Percentiles rank a stretch among this genome's conserved stretches.
Conservation (phyloP, 768 basidiomycete species). For the Suillus ampliporus region DNA sequence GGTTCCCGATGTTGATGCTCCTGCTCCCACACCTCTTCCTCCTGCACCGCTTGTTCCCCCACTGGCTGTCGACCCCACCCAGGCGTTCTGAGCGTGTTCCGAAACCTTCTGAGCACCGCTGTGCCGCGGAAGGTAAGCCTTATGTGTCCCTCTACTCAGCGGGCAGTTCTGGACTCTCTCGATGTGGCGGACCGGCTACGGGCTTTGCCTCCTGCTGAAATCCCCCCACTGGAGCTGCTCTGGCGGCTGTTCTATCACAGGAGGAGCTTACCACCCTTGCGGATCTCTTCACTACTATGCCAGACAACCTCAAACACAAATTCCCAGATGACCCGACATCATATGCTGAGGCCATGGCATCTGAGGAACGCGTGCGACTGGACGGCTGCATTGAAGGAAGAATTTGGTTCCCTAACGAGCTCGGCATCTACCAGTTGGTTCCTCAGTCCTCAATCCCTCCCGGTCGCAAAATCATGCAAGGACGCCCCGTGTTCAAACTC, state of each 20-base stretch:
- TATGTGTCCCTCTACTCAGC: conserved; percentile 3
- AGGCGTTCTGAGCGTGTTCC: not conserved
- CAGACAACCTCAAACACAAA: conserved; percentile 8
- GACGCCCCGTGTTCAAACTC: conserved; percentile 34
- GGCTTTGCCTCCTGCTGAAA: too few relatives aligned
- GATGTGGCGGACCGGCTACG: not conserved
- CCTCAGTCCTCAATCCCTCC: conserved; percentile 17
- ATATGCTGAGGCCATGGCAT: conserved; percentile 24
- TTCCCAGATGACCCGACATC: conserved; percentile 21
- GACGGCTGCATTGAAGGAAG: conserved; percentile 23
- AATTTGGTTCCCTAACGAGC: not conserved
- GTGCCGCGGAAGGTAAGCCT: not conserved
- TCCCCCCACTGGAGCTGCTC: too few relatives aligned
- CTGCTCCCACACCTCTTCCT: too few relatives aligned
- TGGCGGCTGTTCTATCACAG: too few relatives aligned
- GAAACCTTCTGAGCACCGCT: not conserved
- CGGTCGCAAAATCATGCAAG: conserved; percentile 26
- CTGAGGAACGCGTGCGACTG: conserved; percentile 22
- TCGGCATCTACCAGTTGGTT: conserved; percentile 5
- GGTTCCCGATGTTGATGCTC: too few relatives aligned
- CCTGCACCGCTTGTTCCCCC: too few relatives aligned
- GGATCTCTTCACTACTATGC: not conserved
- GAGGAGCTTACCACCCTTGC: not conserved
- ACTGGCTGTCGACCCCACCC: too few relatives aligned
- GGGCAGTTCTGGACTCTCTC: conserved; percentile 3